Evolutionary conservation across 2,329 filamentous ascomycete genomes (phyloP).

Genomic region (Rhynchosporium secalis): DNA sequence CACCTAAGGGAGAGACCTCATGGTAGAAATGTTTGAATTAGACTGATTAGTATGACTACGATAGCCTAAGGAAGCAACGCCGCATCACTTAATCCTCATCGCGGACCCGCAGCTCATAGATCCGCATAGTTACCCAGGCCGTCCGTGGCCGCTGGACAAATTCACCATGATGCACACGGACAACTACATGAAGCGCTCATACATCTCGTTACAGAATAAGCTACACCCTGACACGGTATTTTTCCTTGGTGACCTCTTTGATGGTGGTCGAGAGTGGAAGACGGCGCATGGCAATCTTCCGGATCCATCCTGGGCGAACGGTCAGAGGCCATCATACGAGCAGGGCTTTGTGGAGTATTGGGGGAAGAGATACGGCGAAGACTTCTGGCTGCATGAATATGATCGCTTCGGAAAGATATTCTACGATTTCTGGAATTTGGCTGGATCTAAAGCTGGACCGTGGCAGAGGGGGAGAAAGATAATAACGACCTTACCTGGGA

Average conservation of each 20-base stretch:
- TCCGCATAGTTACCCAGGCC: constrained; percentile 71
- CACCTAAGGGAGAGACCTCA: constrained; percentile 14
- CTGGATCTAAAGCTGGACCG: constrained; percentile 52
- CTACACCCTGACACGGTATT: constrained; percentile 85
- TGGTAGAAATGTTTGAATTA: neutral
- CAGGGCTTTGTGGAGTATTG: constrained; percentile 60
- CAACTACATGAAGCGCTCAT: constrained; percentile 83
- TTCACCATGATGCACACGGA: constrained; percentile 76
- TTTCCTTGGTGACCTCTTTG: constrained; percentile 92
- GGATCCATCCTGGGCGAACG: constrained; percentile 59
- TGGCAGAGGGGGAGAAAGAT: constrained; percentile 72
- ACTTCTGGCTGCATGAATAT: constrained; percentile 87
- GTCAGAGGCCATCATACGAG: constrained; percentile 53
- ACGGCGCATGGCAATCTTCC: constrained; percentile 61
- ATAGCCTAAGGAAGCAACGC: constrained; percentile 74
- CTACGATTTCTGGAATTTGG: constrained; percentile 65
- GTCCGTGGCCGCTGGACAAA: constrained; percentile 68
- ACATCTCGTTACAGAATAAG: constrained; percentile 71
- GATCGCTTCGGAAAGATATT: constrained; percentile 84
- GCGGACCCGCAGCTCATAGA: constrained; percentile 75
- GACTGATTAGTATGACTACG: constrained; percentile 22
- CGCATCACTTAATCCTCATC: constrained; percentile 71
- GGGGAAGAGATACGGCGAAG: constrained; percentile 73
- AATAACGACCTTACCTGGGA: constrained; percentile 84
- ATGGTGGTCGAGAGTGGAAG: constrained; percentile 94